A percentile compares a stretch with the other conserved stretches of the same genome.
Evolutionary conservation across 169 alveolate species (phyloP).

Genomic region (Theileria parva): DNA sequence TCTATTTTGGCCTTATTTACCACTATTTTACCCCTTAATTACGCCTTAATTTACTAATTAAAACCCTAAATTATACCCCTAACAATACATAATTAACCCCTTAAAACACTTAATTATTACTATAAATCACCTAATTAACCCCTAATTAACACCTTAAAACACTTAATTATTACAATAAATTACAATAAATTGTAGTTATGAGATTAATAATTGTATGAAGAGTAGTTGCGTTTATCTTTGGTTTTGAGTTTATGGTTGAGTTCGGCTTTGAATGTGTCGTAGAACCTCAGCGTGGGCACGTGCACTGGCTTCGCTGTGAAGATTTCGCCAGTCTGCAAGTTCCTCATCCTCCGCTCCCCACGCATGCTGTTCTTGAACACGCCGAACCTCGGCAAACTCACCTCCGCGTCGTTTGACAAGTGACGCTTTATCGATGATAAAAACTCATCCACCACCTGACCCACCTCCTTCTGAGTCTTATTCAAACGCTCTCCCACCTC

Average conservation of each 20-base stretch:
- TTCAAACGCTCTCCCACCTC: conserved; percentile 51
- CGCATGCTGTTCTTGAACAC: conserved; percentile 59
- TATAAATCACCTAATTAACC: too few relatives aligned
- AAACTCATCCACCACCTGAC: conserved; percentile 58
- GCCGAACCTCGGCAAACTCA: conserved; percentile 60
- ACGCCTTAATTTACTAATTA: too few relatives aligned
- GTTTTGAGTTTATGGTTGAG: conserved; percentile 34
- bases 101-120: too few relatives aligned
- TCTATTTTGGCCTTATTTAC: too few relatives aligned
- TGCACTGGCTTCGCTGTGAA: conserved; percentile 65
- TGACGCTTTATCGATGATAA: conserved; percentile 29
- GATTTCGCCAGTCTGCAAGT: conserved; percentile 64
- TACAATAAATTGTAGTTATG: too few relatives aligned
- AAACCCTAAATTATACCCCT: too few relatives aligned
- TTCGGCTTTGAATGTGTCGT: conserved; percentile 56
- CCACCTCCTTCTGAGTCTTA: conserved; percentile 70
- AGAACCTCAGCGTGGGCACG: conserved; percentile 62
- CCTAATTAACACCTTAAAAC: too few relatives aligned
- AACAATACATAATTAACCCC: too few relatives aligned
- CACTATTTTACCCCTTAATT: too few relatives aligned
- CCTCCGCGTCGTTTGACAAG: conserved; percentile 45
- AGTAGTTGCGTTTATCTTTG: background rate
- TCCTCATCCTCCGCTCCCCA: conserved; percentile 63
- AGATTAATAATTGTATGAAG: conserved; percentile 5
- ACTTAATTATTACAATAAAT: too few relatives aligned